These are phyloP conservation scores for Apiotrichum gracile DNA, from an alignment of 1,284 basidiomycete species.

Conservation along the genomic window DNA sequence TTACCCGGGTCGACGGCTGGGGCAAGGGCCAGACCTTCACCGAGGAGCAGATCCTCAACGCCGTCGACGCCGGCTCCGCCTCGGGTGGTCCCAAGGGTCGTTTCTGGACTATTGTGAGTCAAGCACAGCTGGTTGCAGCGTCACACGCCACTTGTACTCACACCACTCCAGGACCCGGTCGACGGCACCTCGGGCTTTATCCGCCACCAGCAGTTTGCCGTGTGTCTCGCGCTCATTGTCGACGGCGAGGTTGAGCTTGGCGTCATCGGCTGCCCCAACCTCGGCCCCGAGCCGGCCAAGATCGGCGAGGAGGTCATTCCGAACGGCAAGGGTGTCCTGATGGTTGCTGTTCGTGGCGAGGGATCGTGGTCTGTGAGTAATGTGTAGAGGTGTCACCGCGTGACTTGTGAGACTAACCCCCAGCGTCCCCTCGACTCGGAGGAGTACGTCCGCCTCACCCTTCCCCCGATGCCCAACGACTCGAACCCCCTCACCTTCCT, in stretches of 20 bases:
- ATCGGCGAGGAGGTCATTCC: conserved; percentile 53
- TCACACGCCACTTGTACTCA: too few relatives aligned
- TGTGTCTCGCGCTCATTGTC: conserved; percentile 86
- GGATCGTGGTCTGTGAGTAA: conserved; percentile 61
- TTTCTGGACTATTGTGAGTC: conserved; percentile 58
- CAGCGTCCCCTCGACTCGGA: conserved; percentile 30
- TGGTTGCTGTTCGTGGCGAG: conserved; percentile 73
- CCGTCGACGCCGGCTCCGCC: conserved; percentile 79
- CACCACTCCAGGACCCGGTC: conserved; percentile 36
- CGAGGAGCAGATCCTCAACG: conserved; percentile 59
- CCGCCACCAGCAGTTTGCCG: conserved; percentile 92
- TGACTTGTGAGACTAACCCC: neutral
- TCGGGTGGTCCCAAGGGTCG: conserved; percentile 65
- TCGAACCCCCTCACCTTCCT: conserved; percentile 56
- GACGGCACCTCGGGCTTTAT: conserved; percentile 62
- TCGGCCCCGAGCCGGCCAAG: conserved; percentile 59
- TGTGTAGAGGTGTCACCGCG: conserved; percentile 35
- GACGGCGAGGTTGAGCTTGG: conserved; percentile 79
- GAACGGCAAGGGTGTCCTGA: conserved; percentile 63
- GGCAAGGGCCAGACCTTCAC: conserved; percentile 31
- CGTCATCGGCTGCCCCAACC: conserved; percentile 92
- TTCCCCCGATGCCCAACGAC: conserved; percentile 34
- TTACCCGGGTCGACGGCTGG: conserved; percentile 48
- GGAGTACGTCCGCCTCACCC: conserved; percentile 32
- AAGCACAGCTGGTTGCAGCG: neutral